phyloP scores from a whole-genome alignment of 176 grass and related monocot genomes.

The Cenchrus fungigraminus region DNA sequence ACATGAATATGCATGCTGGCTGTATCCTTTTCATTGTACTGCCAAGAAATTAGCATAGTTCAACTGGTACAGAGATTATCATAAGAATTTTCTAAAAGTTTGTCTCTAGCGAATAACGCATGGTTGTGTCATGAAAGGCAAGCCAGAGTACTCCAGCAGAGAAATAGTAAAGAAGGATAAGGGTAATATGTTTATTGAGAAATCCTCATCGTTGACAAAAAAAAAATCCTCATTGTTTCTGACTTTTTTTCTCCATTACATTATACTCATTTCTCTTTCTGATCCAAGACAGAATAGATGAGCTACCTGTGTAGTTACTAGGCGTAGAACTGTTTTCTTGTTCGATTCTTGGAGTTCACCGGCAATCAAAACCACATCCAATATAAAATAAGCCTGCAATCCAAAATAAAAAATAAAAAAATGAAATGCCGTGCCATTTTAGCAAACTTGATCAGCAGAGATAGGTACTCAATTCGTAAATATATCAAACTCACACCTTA shows the following conservation, averaged over 20 bases:
- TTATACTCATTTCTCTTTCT: background rate
- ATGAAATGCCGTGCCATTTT: background rate
- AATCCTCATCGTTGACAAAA: background rate
- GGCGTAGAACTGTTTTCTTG: constrained; percentile 74
- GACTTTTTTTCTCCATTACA: background rate
- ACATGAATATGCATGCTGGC: constrained; percentile 31
- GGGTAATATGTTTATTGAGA: background rate
- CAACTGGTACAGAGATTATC: background rate
- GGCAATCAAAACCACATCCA: constrained; percentile 82
- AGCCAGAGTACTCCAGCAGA: background rate
- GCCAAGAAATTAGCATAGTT: background rate
- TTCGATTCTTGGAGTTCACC: constrained; percentile 82
- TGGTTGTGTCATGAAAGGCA: background rate
- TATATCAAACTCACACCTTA: constrained; percentile 43
- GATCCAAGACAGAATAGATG: background rate
- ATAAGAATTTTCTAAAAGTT: background rate
- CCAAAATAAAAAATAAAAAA: background rate
- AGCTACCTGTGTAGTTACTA: constrained; percentile 78
- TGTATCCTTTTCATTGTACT: constrained; percentile 30
- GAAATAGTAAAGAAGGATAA: background rate
- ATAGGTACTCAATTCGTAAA: background rate
- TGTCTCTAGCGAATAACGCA: constrained; percentile 13
- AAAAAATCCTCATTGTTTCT: constrained; percentile 13
- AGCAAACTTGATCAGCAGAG: background rate
- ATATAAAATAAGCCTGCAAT: constrained; percentile 70